Evolutionary conservation across 768 basidiomycete species (phyloP), one percentile per base, ranked within the genome.

Genomic region (Xerocomellus dryophilus): DNA sequence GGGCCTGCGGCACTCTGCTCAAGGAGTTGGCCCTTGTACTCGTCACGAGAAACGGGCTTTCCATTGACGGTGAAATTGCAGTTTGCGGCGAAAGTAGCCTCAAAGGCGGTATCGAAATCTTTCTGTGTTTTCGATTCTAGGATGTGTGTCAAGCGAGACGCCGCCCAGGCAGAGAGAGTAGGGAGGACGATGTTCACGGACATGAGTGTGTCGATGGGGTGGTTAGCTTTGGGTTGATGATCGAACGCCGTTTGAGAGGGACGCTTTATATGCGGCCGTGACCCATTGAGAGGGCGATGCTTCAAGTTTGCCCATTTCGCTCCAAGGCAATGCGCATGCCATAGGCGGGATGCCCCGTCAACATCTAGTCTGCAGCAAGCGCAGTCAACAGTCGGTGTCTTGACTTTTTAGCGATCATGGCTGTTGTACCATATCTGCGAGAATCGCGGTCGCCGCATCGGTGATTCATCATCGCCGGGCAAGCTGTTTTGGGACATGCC

Each of bases 41-140:
- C 68, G 0, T 71, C 70, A 21, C 75, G 75, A 23, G 74, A 67
- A 34, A 74, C 25, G 14, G 64, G 29, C 23, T 67, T 64, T 17
- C 76, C 78, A 56, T 81, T 81, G 50, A 81, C 62, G 4, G 66
- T 71, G 51, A 80, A 64, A 1, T 56, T 62, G 27, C 68, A 72
- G 15, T 74, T 21, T 35, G 64, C 29, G 7, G 75, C 70, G 53
- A 81, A 62, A 54, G 77, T 76, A 2, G 53, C 62, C 34, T 80
- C 72, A 63, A 81, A 77, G 0, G 74, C 71, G 18, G 54, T 31
- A 43, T 72, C 53, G 53, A 79, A 77, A 17, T 64, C 69, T 0
- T 54, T 52, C 21, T 62, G 39, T 5, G 67, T 74, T 32, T 73
- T 75, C 6, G 78, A 74, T 51, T 70, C 56, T 56, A 76, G 67